Conservation (phyloP, 371 early-diverging fungal species). For the Mucor plumbeus region DNA sequence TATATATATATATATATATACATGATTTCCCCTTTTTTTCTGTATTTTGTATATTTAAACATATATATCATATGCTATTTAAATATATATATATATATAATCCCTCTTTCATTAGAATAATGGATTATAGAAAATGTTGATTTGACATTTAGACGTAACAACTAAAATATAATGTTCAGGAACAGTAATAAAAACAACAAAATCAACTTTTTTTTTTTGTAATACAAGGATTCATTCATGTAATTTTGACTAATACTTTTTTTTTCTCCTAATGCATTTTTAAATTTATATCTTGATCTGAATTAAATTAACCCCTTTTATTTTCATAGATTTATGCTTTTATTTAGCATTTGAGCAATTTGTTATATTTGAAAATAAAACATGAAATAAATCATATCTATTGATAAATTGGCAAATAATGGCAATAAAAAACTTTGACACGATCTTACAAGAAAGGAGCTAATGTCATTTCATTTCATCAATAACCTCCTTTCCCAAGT, state of each 20-base stretch:
- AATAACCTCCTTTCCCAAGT: neutral
- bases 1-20: neutral
- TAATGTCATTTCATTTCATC: too few species aligned
- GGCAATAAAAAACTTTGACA: neutral
- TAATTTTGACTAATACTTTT: neutral
- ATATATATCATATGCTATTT: neutral
- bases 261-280: neutral
- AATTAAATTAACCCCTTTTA: constrained; percentile 1
- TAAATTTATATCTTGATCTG: constrained; percentile 5
- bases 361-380: neutral
- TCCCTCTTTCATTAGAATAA: neutral
- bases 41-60: neutral
- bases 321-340: neutral
- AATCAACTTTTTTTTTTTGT: neutral
- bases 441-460: too few species aligned
- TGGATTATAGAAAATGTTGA: neutral
- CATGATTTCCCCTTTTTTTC: neutral
- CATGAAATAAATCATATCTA: neutral
- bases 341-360: neutral
- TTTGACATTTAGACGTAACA: neutral
- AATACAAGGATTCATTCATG: neutral
- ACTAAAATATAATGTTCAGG: neutral
- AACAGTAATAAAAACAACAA: neutral
- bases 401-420: neutral
- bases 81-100: neutral